These are phyloP conservation scores for Andrographis paniculata DNA, from an alignment of 305 asterid genomes.

Conservation along the genomic window DNA sequence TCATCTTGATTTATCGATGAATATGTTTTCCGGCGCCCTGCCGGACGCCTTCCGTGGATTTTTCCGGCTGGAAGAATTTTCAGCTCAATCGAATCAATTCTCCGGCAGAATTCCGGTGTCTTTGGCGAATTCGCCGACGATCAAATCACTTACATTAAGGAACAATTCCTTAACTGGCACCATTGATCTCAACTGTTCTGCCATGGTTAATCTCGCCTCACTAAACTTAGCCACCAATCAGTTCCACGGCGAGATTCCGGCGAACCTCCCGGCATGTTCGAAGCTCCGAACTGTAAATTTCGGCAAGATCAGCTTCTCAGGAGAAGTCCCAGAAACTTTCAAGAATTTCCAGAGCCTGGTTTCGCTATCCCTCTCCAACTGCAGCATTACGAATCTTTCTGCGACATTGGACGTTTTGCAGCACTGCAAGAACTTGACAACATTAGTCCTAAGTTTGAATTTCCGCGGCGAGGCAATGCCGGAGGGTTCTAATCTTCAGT, in stretches of 20 bases:
- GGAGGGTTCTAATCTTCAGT: slow-evolving; percentile 30
- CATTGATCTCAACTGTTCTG: slow-evolving; percentile 55
- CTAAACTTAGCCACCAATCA: slow-evolving; percentile 57
- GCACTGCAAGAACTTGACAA: slow-evolving; percentile 52
- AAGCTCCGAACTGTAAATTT: slow-evolving; percentile 40
- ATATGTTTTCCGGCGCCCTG: slow-evolving; percentile 42
- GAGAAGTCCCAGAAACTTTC: slow-evolving; percentile 65
- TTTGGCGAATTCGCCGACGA: slow-evolving; percentile 46
- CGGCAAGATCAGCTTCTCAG: slow-evolving; percentile 38
- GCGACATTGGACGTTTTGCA: slow-evolving; percentile 44
- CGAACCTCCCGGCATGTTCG: slow-evolving; percentile 45
- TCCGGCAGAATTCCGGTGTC: slow-evolving; percentile 47
- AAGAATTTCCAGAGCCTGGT: slow-evolving; percentile 44
- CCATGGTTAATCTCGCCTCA: slow-evolving; percentile 57
- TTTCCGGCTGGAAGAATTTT: slow-evolving; percentile 33
- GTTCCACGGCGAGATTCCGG: slow-evolving; percentile 55
- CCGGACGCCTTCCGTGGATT: slow-evolving; percentile 53
- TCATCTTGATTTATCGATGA: slow-evolving; percentile 45
- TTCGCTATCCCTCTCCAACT: slow-evolving; percentile 51
- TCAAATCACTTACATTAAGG: slow-evolving; percentile 45
- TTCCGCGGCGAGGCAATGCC: slow-evolving; percentile 51
- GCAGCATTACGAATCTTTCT: slow-evolving; percentile 44
- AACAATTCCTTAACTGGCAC: slow-evolving; percentile 51
- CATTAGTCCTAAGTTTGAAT: slow-evolving; percentile 56
- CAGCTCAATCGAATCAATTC: slow-evolving; percentile 59